Evolutionary conservation across 2,329 filamentous ascomycete species (phyloP), one percentile per base, ranked within the genome.

Genomic region (Hypoxylon sp.): DNA sequence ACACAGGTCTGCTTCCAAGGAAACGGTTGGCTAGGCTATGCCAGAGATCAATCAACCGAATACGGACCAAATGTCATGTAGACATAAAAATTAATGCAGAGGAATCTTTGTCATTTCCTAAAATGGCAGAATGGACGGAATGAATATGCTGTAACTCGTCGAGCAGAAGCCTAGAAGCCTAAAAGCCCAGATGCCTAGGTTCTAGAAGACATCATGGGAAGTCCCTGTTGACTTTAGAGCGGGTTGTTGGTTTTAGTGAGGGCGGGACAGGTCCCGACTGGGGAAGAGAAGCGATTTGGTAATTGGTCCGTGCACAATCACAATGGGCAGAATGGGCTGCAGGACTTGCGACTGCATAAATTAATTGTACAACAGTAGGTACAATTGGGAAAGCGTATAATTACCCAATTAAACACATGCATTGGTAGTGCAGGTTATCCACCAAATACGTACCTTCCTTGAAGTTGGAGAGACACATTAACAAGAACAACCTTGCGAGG

Each of bases 121-220:
- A 65, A 63, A 61, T 23, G 65, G 65, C 14, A 60, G 63, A 63
- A 61, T 23, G 65, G 65, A 61, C 17, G 65, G 65, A 52, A 63
- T 52, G 23, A 23, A 23, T 43, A 6, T 19, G 25, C 46, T n/a
- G 38, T 21, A 21, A 34, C 38, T 45, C 52, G 38, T 43, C 38
- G 10, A 43, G 38, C 38, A 41, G 36, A 3, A 43, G 38, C 38
- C 36, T n/a, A 21, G 38, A 21, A 43, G 38, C 38, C 38, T 43
- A 43, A 7, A 19, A 43, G 17, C 17, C 38, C 14, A 43, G 38
- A 51, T n/a, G 46, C 23, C 46, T 30, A 28, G 21, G 32, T 51
- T 56, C 38, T 56, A 45, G 46, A 58, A 53, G 41, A 53, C 56
- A 60, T 65, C 48, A 68, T 62, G 65, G 65, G 58, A 68, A 63